phyloP scores from a whole-genome alignment of 148 eudicot species.

The Amaranthus palmeri region DNA sequence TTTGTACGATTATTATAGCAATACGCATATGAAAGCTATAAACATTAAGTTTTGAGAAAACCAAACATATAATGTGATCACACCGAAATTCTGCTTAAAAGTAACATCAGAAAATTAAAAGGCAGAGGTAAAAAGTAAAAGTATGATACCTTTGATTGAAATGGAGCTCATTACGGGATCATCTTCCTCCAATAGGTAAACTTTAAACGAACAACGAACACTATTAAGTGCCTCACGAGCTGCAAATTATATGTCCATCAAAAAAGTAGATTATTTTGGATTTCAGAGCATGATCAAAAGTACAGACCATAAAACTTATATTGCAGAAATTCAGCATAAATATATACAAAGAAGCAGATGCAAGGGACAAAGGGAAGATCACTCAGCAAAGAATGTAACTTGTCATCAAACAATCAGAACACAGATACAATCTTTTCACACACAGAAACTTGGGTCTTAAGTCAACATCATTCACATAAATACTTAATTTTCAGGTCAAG shows the following conservation, averaged over 20 bases:
- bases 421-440: too few species aligned
- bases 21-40: neutral
- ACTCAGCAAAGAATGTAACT: neutral
- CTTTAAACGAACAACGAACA: conserved; percentile 46
- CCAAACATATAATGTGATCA: neutral
- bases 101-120: neutral
- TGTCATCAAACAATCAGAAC: too few species aligned
- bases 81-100: neutral
- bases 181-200: conserved; percentile 54
- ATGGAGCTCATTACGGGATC: conserved; percentile 54
- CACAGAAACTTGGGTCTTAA: too few species aligned
- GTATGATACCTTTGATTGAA: conserved; percentile 51
- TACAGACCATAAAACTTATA: neutral
- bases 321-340: neutral
- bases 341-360: neutral
- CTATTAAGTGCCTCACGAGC: conserved; percentile 65
- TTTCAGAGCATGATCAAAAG: neutral
- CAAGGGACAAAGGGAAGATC: neutral
- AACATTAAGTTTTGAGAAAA: neutral
- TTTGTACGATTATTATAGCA: neutral
- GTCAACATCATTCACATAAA: too few species aligned
- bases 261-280: conserved; percentile 1
- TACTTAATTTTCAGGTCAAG: too few species aligned
- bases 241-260: conserved; percentile 29
- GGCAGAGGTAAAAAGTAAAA: neutral